Conservation (phyloP, 768 basidiomycete species). For the Mycena maculata region DNA sequence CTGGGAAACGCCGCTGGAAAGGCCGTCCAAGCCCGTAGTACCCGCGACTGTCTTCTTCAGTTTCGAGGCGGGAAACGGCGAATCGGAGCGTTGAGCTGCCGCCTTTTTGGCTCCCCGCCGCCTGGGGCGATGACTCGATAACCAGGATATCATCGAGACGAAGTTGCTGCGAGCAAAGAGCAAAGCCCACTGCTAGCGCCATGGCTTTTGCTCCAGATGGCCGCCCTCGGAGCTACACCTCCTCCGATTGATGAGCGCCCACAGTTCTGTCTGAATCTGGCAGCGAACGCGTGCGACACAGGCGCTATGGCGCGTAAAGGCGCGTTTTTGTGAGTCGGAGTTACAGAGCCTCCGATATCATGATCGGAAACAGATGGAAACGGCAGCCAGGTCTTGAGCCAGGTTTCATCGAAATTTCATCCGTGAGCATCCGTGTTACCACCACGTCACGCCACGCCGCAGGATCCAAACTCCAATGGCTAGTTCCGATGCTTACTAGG, state of each 20-base stretch:
- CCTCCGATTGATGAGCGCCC: constrained; percentile 19
- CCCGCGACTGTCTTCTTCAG: background rate
- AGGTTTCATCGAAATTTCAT: too few species aligned
- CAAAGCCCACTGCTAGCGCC: constrained; percentile 5
- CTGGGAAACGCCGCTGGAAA: constrained; percentile 16
- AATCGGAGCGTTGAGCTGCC: background rate
- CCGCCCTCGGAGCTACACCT: constrained; percentile 1
- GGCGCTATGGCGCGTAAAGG: background rate
- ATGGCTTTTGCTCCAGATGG: background rate
- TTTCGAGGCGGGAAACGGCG: background rate
- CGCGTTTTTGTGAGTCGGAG: background rate
- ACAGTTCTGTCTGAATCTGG: background rate
- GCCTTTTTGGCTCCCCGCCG: constrained; percentile 23
- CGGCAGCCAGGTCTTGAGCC: too few species aligned
- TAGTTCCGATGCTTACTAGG: too few species aligned
- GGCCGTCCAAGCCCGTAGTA: constrained; percentile 1
- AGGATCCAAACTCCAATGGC: too few species aligned
- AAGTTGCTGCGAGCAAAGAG: constrained; percentile 25
- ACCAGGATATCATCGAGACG: constrained; percentile 32
- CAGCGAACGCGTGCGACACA: constrained; percentile 3
- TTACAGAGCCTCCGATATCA: background rate
- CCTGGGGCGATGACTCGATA: constrained; percentile 29
- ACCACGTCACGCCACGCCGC: too few species aligned
- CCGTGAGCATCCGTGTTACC: too few species aligned
- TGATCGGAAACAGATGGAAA: too few species aligned